Evolutionary conservation across 169 alveolate species (phyloP).

Genomic region (Eimeria praecox): DNA sequence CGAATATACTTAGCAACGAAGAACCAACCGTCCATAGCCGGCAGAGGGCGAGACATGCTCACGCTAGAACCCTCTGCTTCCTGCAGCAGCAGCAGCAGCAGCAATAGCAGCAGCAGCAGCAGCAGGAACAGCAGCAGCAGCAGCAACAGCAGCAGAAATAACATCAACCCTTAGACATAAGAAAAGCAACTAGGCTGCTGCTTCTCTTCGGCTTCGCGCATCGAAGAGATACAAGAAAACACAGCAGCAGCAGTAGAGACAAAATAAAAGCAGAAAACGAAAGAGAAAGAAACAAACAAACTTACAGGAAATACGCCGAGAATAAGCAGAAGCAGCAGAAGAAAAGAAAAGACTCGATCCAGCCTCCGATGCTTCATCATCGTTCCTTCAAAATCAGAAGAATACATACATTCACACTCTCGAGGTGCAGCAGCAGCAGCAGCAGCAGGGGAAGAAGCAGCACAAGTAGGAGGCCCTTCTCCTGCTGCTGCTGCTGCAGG

Average conservation of each 20-base stretch:
- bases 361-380: background rate
- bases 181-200: no score
- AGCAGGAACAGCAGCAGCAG: conserved; percentile 22
- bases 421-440: background rate
- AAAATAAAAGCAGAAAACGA: background rate
- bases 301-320: background rate
- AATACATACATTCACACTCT: background rate
- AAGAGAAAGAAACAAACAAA: background rate
- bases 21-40: conserved; percentile 72
- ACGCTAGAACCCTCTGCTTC: background rate
- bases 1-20: conserved; percentile 64
- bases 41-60: conserved; percentile 71
- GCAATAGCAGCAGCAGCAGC: background rate
- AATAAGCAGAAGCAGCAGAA: background rate
- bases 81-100: background rate
- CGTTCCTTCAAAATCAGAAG: background rate
- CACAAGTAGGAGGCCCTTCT: no score
- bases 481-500: no score
- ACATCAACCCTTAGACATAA: background rate
- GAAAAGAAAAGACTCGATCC: background rate
- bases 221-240: background rate
- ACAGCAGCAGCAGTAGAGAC: background rate
- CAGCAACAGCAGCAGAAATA: background rate
- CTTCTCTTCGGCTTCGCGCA: no score
- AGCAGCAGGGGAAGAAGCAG: background rate